These are phyloP conservation scores for Ascodesmis nigricans DNA, from an alignment of 495 filamentous ascomycete species.

Conservation along the genomic window DNA sequence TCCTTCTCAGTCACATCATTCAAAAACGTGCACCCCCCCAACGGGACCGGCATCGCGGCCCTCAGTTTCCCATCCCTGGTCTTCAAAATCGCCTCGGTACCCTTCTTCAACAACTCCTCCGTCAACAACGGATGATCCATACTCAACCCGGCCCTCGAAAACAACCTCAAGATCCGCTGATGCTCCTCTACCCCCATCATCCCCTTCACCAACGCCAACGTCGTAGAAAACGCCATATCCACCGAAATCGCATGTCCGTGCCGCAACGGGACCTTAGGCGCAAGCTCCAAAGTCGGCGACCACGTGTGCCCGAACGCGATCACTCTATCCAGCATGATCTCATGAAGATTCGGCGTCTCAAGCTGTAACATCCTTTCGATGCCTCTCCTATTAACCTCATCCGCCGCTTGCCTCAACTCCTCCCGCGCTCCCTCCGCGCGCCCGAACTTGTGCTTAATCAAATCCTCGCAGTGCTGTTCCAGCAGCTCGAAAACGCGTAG, in stretches of 20 bases:
- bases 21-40: slow-evolving; percentile 35
- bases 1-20: slow-evolving; percentile 33
- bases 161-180: slow-evolving; percentile 32
- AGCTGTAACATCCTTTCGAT: slow-evolving; percentile 43
- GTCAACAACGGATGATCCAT: slow-evolving; percentile 41
- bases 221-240: slow-evolving; percentile 45
- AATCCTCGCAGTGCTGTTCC: slow-evolving; percentile 36
- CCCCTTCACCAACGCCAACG: slow-evolving; percentile 32
- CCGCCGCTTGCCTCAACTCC: slow-evolving; percentile 32
- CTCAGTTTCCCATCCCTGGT: slow-evolving; percentile 38
- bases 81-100: slow-evolving; percentile 38
- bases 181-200: slow-evolving; percentile 32
- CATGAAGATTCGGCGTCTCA: slow-evolving; percentile 41
- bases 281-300: slow-evolving; percentile 40
- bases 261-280: slow-evolving; percentile 35
- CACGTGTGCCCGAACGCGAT: slow-evolving; percentile 50
- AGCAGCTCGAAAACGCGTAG: slow-evolving; percentile 35
- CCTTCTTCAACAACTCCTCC: slow-evolving; percentile 34
- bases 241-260: slow-evolving; percentile 46
- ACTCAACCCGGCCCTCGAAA: slow-evolving; percentile 38
- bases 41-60: slow-evolving; percentile 33
- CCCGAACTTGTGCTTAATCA: slow-evolving; percentile 36
- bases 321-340: slow-evolving; percentile 38
- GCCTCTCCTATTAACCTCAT: slow-evolving; percentile 35
- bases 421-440: slow-evolving; percentile 27